Evolutionary conservation across 306 rosid species (phyloP).

Genomic region (Glycine tomentella): DNA sequence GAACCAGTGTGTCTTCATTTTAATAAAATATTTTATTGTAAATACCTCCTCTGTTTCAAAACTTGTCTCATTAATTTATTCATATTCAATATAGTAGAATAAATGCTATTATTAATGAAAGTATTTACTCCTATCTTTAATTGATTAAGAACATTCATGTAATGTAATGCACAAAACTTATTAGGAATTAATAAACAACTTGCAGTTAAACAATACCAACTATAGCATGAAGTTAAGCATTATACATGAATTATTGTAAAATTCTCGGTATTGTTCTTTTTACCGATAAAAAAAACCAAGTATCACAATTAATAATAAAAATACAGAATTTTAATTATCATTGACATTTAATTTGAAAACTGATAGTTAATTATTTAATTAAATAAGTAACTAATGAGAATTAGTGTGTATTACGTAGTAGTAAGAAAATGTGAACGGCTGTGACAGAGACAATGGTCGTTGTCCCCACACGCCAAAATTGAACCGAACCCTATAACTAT

Average conservation of each 20-base stretch:
- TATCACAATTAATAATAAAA: neutral
- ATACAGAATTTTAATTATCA: neutral
- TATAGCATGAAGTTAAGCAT: too few species aligned
- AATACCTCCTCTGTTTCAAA: neutral
- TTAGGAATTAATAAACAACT: neutral
- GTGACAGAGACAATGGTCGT: neutral
- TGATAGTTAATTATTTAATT: too few species aligned
- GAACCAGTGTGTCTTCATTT: too few species aligned
- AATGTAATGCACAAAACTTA: neutral
- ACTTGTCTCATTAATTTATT: neutral
- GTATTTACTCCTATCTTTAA: neutral
- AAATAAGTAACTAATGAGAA: neutral
- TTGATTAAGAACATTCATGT: neutral
- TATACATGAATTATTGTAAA: too few species aligned
- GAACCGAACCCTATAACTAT: neutral
- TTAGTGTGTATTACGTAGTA: neutral
- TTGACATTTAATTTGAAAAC: neutral
- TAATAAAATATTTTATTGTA: too few species aligned
- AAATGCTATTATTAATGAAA: neutral
- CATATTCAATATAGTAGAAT: neutral
- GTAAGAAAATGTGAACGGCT: neutral
- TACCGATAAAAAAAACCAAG: neutral
- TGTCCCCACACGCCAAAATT: neutral
- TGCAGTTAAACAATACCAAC: neutral
- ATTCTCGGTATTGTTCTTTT: too few species aligned